Base-by-base conservation (phyloP, 257 asterid species). In the Ocimum tenuiflorum region DNA sequence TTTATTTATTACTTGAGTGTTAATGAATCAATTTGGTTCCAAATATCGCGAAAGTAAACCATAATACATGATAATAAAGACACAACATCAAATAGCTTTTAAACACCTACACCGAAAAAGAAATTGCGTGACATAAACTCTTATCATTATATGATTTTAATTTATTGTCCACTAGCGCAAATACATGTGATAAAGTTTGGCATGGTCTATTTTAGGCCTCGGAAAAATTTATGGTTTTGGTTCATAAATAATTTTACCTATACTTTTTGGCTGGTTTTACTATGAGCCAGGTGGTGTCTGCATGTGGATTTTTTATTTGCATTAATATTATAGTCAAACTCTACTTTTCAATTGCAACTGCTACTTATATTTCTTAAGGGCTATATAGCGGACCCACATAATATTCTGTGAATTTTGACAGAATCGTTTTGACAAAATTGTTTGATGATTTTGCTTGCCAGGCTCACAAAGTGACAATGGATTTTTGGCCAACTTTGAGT, bases 241-340 rank as follows among this genome's bases (percentile, higher is more conserved):
- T 38, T 27, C 35, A 27, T 20, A 24, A 39, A n/a, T 2, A 27
- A 14, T 63, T 17, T 3, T 55, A 57, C 45, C 61, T 55, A 17
- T 4, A 43, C 45, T 71, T 71, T 36, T 20, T 50, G 13, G n/a
- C 63, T 15, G 17, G 45, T 13, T 27, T 13, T 43, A 22, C 46
- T 15, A 24, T 36, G n/a, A 54, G 50, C 56, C 63, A 73, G 36
- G 24, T 67, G 73, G 19, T 23, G 35, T 41, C 13, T 65, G 62
- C 20, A 38, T 24, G n/a, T 53, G 1, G 31, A 24, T 24, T 42
- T 41, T 63, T 63, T 70, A 45, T 63, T 35, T n/a, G n/a, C n/a
- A n/a, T n/a, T n/a, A n/a, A n/a, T n/a, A n/a, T n/a, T n/a, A n/a
- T n/a, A n/a, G n/a, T n/a, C n/a, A n/a, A n/a, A n/a, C n/a, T n/a